Conservation (phyloP, 352 stramenopile genomes). For the Phytophthora hibernalis region DNA sequence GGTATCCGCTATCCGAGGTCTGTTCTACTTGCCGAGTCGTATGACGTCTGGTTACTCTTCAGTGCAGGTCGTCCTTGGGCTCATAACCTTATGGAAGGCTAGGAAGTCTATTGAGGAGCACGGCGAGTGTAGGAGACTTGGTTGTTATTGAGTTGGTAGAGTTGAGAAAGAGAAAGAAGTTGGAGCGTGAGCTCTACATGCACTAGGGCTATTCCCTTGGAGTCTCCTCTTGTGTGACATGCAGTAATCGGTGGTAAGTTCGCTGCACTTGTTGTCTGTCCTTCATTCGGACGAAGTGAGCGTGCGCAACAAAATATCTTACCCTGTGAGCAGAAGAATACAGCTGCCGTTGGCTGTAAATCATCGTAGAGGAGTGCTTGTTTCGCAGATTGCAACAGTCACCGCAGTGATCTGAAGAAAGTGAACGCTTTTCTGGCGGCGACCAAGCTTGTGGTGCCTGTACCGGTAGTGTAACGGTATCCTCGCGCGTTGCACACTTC, state of each 20-base stretch:
- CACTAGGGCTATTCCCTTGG: neutral
- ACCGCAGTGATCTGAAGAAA: conserved; percentile 33
- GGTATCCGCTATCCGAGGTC: neutral
- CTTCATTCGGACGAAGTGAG: neutral
- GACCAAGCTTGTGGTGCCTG: conserved; percentile 52
- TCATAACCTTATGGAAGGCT: neutral
- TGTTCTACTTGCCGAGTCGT: neutral
- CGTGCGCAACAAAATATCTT: neutral
- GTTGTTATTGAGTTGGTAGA: neutral
- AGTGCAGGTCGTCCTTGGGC: neutral
- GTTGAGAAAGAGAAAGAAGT: neutral
- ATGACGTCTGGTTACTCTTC: neutral
- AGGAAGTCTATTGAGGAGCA: neutral
- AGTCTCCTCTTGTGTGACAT: neutral
- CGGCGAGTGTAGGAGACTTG: neutral
- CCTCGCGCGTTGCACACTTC: conserved; percentile 59
- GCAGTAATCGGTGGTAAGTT: neutral
- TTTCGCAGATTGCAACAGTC: too few species aligned
- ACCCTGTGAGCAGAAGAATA: neutral
- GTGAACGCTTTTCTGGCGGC: conserved; percentile 51
- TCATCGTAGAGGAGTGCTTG: neutral
- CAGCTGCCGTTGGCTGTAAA: neutral
- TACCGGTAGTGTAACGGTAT: too few species aligned
- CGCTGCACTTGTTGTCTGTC: neutral
- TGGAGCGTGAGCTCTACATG: neutral